These are phyloP conservation scores for Populus hybrid DNA, from an alignment of 441 rosid genomes.

Conservation along the genomic window DNA sequence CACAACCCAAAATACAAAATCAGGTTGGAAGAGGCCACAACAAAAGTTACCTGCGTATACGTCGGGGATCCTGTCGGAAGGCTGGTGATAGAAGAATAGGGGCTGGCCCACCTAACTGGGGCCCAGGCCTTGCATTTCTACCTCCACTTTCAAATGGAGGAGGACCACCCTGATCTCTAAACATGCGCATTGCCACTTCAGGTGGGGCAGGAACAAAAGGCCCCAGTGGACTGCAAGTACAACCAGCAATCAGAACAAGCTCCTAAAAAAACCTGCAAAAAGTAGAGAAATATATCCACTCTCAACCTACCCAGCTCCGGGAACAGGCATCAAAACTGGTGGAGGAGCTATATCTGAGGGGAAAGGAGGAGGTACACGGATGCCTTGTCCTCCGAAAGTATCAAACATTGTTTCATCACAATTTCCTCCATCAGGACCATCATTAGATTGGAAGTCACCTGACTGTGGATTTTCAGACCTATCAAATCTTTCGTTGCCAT, in stretches of 20 bases:
- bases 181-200: constrained; percentile 91
- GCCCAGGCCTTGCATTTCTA: constrained; percentile 65
- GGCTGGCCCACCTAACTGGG: constrained; percentile 60
- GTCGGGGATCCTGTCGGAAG: too few relatives aligned
- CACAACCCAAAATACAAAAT: background rate
- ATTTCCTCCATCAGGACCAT: constrained; percentile 62
- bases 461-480: constrained; percentile 33
- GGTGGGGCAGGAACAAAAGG: constrained; percentile 99
- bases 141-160: constrained; percentile 76
- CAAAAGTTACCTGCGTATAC: constrained; percentile 72
- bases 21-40: background rate
- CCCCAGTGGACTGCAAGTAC: constrained; percentile 79
- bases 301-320: constrained; percentile 32
- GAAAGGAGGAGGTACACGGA: constrained; percentile 67
- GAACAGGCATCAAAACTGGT: too few relatives aligned
- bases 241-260: constrained; percentile 18
- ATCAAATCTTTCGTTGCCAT: too few relatives aligned
- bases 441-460: constrained; percentile 51
- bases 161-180: constrained; percentile 27
- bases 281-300: background rate
- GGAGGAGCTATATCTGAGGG: constrained; percentile 77
- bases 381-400: constrained; percentile 71
- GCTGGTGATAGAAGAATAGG: constrained; percentile 71
- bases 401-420: constrained; percentile 66
- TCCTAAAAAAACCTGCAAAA: constrained; percentile 1